Conservation (phyloP, 2,329 filamentous ascomycete genomes). For the Dendrostoma leiphaemia region DNA sequence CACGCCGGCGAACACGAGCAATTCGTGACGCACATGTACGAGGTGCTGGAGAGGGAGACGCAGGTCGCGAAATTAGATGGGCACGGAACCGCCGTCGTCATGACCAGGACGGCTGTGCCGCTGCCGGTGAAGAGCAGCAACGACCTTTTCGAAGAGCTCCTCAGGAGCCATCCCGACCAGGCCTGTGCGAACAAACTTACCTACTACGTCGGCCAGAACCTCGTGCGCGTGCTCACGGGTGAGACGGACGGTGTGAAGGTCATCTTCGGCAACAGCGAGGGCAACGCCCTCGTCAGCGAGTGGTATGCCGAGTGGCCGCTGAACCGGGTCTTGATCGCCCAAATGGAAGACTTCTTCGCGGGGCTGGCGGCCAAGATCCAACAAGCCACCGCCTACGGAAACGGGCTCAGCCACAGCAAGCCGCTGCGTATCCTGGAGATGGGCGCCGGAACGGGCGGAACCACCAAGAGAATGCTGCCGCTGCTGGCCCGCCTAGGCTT, state of each 20-base stretch:
- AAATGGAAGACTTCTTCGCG: neutral
- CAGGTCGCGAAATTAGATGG: constrained; percentile 27
- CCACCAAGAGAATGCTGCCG: constrained; percentile 17
- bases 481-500: constrained; percentile 26
- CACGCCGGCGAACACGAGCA: constrained; percentile 27
- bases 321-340: neutral
- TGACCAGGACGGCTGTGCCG: constrained; percentile 28
- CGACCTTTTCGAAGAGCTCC: constrained; percentile 27
- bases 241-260: constrained; percentile 17
- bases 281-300: neutral
- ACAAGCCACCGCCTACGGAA: too few species aligned
- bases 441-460: constrained; percentile 3
- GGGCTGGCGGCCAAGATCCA: neutral
- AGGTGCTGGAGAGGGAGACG: constrained; percentile 30
- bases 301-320: constrained; percentile 6
- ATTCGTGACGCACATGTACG: constrained; percentile 32
- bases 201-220: constrained; percentile 13
- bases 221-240: constrained; percentile 19
- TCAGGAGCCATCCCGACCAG: constrained; percentile 27
- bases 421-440: constrained; percentile 3
- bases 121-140: constrained; percentile 23
- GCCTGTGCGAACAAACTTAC: constrained; percentile 24
- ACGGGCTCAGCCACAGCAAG: neutral
- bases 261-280: constrained; percentile 19
- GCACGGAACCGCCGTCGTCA: neutral